Evolutionary conservation across 108 stramenopile genomes (phyloP), one percentile per base, ranked within the genome.

Genomic region (Seminavis robusta): DNA sequence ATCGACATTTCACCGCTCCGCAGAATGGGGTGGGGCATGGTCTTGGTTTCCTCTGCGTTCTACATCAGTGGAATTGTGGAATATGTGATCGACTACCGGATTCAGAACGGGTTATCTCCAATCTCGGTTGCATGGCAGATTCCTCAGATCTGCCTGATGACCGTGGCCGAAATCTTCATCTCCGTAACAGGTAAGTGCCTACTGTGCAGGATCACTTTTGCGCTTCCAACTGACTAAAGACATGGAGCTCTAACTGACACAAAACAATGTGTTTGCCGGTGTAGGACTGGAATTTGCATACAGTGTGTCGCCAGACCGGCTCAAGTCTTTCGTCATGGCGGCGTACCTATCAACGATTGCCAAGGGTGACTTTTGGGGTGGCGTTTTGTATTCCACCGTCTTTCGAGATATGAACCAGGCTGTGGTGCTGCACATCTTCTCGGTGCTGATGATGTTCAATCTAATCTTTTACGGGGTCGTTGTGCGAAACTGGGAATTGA

Each of bases 11-110:
- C 69, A 21, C 68, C 68, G 3, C 32, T 82, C 33, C 49, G 63
- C n/a, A 43, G 79, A 29, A 84, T 88, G 69, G 64, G 63, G 34
- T 70, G 39, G n/a, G 86, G 87, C 17, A 83, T 88, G 80, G 44
- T 79, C 11, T 34, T 84, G 20, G 55, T 75, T 3, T 63, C 77
- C 10, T 26, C 73, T 2, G 50, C 80, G 4, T 83, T 88, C 44
- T 24, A 65, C 16, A 31, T 73, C 19, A 75, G 77, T 57, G 64
- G 69, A 0, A 1, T 77, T 3, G 33, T 88, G n/a, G 81, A 88
- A 62, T 6, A 33, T 7, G 9, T 19, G 15, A 69, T 83, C 10
- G 61, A 77, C 56, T 17, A 19, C 17, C 44, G 17, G 13, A 8
- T 17, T 9, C 19, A 36, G 3, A 2, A 29, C 29, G n/a, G n/a